Evolutionary conservation across 2,329 filamentous ascomycete species (phyloP).

Genomic region (Colletotrichum shisoi): DNA sequence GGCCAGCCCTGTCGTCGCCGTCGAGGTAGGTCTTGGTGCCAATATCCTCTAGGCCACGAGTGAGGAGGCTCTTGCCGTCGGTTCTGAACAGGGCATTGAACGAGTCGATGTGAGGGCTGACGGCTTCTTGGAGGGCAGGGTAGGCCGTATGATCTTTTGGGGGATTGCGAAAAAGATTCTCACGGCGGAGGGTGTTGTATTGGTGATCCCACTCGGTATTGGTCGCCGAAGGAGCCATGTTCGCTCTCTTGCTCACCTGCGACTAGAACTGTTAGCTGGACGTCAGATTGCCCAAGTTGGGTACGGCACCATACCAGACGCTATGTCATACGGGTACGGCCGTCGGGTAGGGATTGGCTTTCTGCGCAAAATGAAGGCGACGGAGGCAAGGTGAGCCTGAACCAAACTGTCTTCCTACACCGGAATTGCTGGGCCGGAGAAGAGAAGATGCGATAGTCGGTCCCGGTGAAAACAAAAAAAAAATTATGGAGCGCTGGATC

Average conservation of each 20-base stretch:
- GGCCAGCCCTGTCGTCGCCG: conserved; percentile 70
- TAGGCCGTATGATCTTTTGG: conserved; percentile 88
- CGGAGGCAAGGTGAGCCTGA: conserved; percentile 17
- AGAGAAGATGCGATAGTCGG: conserved; percentile 13
- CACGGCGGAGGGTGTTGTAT: conserved; percentile 84
- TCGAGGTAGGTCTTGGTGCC: conserved; percentile 88
- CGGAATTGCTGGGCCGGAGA: conserved; percentile 25
- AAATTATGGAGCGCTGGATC: conserved; percentile 33
- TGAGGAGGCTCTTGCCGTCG: conserved; percentile 69
- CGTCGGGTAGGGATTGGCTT: neutral
- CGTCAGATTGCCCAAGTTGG: neutral
- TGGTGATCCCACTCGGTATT: conserved; percentile 81
- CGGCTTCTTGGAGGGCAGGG: conserved; percentile 82
- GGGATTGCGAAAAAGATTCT: conserved; percentile 87
- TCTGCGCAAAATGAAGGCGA: conserved; percentile 18
- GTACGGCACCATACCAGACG: neutral
- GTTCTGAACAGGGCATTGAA: conserved; percentile 89
- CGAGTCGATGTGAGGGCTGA: conserved; percentile 90
- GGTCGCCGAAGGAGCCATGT: conserved; percentile 67
- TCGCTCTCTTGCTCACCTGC: conserved; percentile 37
- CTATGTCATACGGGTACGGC: conserved; percentile 12
- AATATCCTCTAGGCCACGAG: conserved; percentile 84
- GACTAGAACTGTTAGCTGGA: conserved; percentile 14
- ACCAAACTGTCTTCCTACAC: conserved; percentile 9
- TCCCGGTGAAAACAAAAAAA: conserved; percentile 38